Evolutionary conservation across 208 protist genomes (phyloP), one percentile per base, ranked within the genome.

Genomic region (Leishmania turanica): DNA sequence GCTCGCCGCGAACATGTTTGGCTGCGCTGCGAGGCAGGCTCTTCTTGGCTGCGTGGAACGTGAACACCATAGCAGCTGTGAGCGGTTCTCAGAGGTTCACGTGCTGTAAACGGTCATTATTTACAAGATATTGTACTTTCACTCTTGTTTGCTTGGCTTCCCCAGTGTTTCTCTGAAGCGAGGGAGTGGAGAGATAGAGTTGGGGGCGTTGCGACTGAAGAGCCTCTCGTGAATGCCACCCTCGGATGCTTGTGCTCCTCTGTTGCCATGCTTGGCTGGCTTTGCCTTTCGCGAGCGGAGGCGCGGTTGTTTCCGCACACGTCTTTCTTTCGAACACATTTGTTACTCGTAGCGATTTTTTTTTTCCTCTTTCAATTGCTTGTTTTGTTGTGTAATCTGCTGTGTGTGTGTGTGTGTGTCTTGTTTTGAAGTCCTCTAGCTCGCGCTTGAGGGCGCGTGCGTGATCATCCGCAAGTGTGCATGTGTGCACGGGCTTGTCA

Each of bases 1-100:
- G 17, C 0, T 27, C 42, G 47, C 1, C 24, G 40, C n/a, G 45
- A 31, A 66, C 40, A n/a, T 53, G n/a, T 80, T 84, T 15, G 81
- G 76, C 58, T 84, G 81, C 21, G 34, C 49, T 11, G 45, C 75
- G 34, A 66, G 76, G 21, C 27, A 45, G 45, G 21, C 2, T 1
- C 78, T 84, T 37, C 53, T 77, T 31, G 60, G 75, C 21, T 82
- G 82, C 65, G 42, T 72, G 37, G 19, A 47, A 3, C 68, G 69
- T 19, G 15, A 69, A 8, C 17, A 60, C 2, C 65, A 81, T 37
- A 54, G 60, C 27, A 79, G 49, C 15, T 85, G 76, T 17, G 70
- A 78, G 70, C 37, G n/a, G 3, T 76, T 85, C 24, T 81, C 49
- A 34, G 40, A 51, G 15, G 68, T 45, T 37, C 17, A 51, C 21